These are phyloP conservation scores for Auriculariales sp. DNA, from an alignment of 768 basidiomycete genomes.

Conservation along the genomic window DNA sequence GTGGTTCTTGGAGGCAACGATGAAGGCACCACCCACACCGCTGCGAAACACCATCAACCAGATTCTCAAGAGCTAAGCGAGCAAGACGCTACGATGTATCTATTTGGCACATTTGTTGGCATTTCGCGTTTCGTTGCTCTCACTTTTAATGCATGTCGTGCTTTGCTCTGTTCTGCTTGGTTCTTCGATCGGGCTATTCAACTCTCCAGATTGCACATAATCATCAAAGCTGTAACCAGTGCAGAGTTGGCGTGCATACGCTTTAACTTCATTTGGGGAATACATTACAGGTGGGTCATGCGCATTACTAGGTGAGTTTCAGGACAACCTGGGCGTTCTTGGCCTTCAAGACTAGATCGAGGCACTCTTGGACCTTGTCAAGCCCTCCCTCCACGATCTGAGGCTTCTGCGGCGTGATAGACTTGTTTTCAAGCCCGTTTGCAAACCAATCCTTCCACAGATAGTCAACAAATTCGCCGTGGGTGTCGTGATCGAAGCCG, in stretches of 20 bases:
- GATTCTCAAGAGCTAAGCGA: constrained; percentile 16
- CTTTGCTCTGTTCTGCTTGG: too few relatives aligned
- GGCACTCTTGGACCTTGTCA: constrained; percentile 1
- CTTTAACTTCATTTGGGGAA: too few relatives aligned
- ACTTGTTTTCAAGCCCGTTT: not conserved
- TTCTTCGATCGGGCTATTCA: too few relatives aligned
- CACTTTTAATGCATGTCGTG: too few relatives aligned
- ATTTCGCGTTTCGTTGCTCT: too few relatives aligned
- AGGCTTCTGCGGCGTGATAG: not conserved
- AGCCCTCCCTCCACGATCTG: not conserved
- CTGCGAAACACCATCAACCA: constrained; percentile 34
- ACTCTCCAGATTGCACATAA: too few relatives aligned
- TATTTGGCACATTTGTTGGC: too few relatives aligned
- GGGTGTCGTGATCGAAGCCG: not conserved
- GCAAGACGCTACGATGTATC: too few relatives aligned
- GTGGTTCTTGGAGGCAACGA: constrained; percentile 70
- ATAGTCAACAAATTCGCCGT: not conserved
- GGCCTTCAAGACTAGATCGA: not conserved
- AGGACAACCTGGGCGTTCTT: not conserved
- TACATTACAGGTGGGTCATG: too few relatives aligned
- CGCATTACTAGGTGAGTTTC: too few relatives aligned
- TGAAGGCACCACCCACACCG: constrained; percentile 38
- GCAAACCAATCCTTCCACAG: constrained; percentile 1
- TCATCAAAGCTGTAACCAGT: too few relatives aligned
- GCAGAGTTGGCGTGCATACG: too few relatives aligned